A percentile compares a stretch with the other conserved stretches of the same genome.
Evolutionary conservation across 73 alveolate species (phyloP).

Genomic region (Breviolum minutum): DNA sequence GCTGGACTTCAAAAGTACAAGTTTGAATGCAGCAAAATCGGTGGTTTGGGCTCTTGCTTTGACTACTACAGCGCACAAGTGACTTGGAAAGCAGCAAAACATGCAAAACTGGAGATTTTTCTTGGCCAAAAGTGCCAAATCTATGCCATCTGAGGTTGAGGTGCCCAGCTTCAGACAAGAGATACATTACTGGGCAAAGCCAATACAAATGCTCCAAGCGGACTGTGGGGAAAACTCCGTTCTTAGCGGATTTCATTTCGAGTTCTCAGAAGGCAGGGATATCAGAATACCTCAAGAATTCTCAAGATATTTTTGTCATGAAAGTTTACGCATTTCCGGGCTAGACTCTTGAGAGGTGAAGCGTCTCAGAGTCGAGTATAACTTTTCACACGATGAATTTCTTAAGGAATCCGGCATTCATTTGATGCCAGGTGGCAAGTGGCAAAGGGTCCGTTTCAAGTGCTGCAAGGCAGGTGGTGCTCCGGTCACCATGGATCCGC

Average conservation of each 20-base stretch:
- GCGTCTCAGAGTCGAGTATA: background rate
- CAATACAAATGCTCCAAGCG: constrained; percentile 32
- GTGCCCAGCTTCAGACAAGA: background rate
- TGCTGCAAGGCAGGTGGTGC: constrained; percentile 95
- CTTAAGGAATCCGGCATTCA: background rate
- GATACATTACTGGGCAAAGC: background rate
- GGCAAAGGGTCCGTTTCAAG: constrained; percentile 61
- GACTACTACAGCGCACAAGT: constrained; percentile 81
- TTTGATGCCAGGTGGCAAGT: constrained; percentile 34
- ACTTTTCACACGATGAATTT: background rate
- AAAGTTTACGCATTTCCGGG: background rate
- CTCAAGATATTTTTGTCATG: background rate
- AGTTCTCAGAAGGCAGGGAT: constrained; percentile 45
- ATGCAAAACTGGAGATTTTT: background rate
- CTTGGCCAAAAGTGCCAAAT: background rate
- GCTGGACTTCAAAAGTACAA: background rate
- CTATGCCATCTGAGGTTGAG: background rate
- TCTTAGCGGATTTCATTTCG: constrained; percentile 57
- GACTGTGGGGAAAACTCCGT: constrained; percentile 68
- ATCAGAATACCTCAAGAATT: background rate
- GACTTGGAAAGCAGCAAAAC: background rate
- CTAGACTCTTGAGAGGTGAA: background rate
- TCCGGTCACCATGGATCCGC: constrained; percentile 55
- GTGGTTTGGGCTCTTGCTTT: constrained; percentile 80
- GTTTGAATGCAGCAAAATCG: constrained; percentile 72